Base-by-base conservation (phyloP, 441 rosid genomes). In the Aquilaria agallochum region DNA sequence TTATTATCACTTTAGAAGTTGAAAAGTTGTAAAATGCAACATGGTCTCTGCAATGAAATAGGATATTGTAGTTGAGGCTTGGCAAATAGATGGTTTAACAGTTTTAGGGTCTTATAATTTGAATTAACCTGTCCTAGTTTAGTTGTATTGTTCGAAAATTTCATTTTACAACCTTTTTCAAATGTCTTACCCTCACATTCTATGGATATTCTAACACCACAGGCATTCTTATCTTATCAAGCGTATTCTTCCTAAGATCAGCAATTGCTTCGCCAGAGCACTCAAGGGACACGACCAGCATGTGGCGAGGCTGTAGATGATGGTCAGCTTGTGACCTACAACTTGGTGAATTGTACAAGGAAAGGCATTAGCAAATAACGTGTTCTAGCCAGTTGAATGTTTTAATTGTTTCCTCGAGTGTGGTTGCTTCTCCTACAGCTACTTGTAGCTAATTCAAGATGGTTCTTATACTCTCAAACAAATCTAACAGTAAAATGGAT, bases 221-320 rank as follows among this genome's bases (percentile, higher is more conserved):
- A 94, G 97, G 94, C 92, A 83, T 53, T 74, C 83, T 56, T 83
- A 87, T 69, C 77, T 94, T 75, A 83, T 91, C 77, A 87, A 83
- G 78, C 74, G 88, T 9, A 91, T 86, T 55, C 59, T 87, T 63
- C 99, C 96, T 0, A 96, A 95, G 81, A 92, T 92, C 63, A 83
- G 82, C 54, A 76, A 73, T 78, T 92, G 89, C 75, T 95, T 94
- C 66, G 76, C 80, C 47, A 89, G 80, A 75, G 90, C 88, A 62
- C 82, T 87, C 60, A 74, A 87, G 55, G 89, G 80, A 81, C 78
- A 86, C 76, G 80, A 84, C 76, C 78, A 77, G 50, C 80, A 77
- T 77, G 74, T 79, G 73, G 62, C 62, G 79, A 85, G 83, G 80
- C 70, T 76, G 70, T 87, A 87, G 84, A 76, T 50, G 69, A 65